Percentiles rank a stretch among this genome's conserved stretches.
These are phyloP conservation scores for Arctostaphylos glauca DNA, from an alignment of 148 eudicot species.

Conservation along the genomic window DNA sequence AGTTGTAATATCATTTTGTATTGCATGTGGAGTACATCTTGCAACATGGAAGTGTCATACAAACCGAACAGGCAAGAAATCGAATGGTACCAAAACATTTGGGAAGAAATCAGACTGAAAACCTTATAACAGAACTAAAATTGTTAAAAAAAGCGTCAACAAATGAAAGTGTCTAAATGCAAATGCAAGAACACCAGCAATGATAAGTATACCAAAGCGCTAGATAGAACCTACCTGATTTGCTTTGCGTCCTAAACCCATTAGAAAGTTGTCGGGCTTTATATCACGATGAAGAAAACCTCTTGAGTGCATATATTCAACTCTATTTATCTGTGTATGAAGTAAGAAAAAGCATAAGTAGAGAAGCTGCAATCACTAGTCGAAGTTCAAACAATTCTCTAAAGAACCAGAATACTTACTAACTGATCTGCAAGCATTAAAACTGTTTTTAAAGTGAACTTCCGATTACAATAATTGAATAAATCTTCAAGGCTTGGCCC, in stretches of 20 bases:
- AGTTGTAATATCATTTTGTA: not conserved
- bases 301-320: slow-evolving; percentile 84
- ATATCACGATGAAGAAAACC: slow-evolving; percentile 99
- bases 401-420: slow-evolving; percentile 32
- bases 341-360: slow-evolving; percentile 9
- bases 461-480: slow-evolving; percentile 64
- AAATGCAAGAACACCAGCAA: not conserved
- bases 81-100: not conserved
- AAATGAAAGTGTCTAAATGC: not conserved
- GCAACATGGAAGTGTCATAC: not conserved
- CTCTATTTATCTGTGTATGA: slow-evolving; percentile 50
- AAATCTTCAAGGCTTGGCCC: slow-evolving; percentile 76
- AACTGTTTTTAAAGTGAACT: slow-evolving; percentile 76
- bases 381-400: not conserved
- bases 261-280: slow-evolving; percentile 93
- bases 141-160: not conserved
- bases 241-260: slow-evolving; percentile 99
- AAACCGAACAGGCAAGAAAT: not conserved
- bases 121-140: slow-evolving; percentile 1
- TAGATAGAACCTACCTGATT: slow-evolving; percentile 77
- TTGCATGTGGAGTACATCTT: not conserved
- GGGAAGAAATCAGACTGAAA: not conserved
- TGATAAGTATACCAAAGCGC: not conserved
- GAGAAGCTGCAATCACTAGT: not conserved
- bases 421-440: slow-evolving; percentile 72